Evolutionary conservation across 345 rosid species (phyloP).

Genomic region (Dipteronia sinensis): DNA sequence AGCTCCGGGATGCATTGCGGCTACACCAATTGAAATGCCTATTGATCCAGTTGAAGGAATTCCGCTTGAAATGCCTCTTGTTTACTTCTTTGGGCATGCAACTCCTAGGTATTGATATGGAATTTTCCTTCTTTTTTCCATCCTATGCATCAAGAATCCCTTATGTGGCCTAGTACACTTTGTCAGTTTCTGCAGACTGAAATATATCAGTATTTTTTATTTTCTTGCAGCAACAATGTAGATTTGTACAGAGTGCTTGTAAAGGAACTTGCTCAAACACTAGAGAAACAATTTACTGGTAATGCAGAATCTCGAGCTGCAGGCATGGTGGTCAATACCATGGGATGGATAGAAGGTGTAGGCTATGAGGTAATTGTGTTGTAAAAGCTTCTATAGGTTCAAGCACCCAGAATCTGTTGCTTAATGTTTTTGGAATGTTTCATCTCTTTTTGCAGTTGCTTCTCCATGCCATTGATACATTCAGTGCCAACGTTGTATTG

Average conservation of each 20-base stretch:
- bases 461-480: constrained; percentile 75
- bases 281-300: constrained; percentile 76
- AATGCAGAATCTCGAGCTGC: constrained; percentile 79
- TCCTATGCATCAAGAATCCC: not conserved
- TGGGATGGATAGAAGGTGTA: constrained; percentile 94
- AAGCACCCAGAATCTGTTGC: constrained; percentile 3
- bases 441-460: constrained; percentile 57
- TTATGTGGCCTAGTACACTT: not conserved
- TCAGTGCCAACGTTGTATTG: constrained; percentile 83
- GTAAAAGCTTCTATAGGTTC: not conserved
- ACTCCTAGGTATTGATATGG: constrained; percentile 60
- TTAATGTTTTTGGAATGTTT: constrained; percentile 4
- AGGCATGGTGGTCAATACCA: constrained; percentile 93
- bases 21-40: constrained; percentile 91
- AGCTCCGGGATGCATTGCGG: constrained; percentile 82
- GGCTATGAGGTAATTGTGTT: constrained; percentile 71
- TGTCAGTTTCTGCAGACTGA: not conserved
- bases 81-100: constrained; percentile 79
- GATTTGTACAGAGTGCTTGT: constrained; percentile 73
- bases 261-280: constrained; percentile 79
- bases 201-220: not conserved
- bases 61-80: constrained; percentile 87
- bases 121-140: not conserved
- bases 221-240: constrained; percentile 62
- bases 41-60: constrained; percentile 94